Evolutionary conservation across 2,329 filamentous ascomycete genomes (phyloP), one percentile per base, ranked within the genome.

Genomic region (Sporothrix humicola): DNA sequence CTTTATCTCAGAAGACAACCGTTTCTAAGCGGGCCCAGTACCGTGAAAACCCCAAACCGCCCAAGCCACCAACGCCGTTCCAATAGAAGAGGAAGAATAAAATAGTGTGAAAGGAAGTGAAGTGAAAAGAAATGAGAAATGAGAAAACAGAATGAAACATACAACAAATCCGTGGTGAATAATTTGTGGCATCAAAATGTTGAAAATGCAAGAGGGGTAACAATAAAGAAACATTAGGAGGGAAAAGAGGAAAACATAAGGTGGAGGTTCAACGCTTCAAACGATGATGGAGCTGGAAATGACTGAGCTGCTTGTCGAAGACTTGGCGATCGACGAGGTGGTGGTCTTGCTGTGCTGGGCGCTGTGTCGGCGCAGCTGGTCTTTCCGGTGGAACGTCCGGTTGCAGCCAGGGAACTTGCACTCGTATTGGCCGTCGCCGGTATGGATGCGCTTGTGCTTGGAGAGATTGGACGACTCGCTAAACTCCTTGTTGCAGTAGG

Each of bases 391-490:
- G 69, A 91, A 91, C 72, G 86, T 83, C 76, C 87, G 88, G 15
- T 82, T 82, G 74, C 90, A 91, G 56, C 85, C 82, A 2, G 82
- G 79, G 61, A 81, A 78, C 0, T 77, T 74, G 75, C 89, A 91
- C 31, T 82, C 81, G 77, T 86, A 86, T 50, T 83, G 82, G 6
- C 87, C 87, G 72, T 85, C 85, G 48, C 84, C 81, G 15, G 86
- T 85, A 76, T 91, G 89, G 8, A 86, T 91, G 75, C 89, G 88
- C 69, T 87, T 85, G 78, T 92, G 90, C 77, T 91, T 92, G 69
- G 89, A 88, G 20, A 91, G 81, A 77, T 91, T 92, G 3, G 89
- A 91, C 0, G 89, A 91, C 79, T 92, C 89, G 74, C 87, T 86
- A 78, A 92, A 92, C 10, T 81, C 81, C 77, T 88, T 89, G 63